Base-by-base conservation (phyloP, 805 yeast species). In the Barnettozyma siamensis region DNA sequence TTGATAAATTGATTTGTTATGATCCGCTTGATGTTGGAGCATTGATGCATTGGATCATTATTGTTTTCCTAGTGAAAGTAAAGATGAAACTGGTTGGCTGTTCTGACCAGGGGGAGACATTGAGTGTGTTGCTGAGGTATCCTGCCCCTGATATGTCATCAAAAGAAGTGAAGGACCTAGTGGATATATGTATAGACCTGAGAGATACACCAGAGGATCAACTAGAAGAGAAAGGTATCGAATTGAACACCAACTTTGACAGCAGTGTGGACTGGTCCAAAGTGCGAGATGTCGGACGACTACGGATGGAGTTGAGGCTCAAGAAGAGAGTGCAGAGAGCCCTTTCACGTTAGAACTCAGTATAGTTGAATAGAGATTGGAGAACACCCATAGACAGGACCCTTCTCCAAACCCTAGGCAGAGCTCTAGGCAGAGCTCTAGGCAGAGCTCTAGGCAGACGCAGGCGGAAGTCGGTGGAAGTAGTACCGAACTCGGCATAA, bases 91-190 rank as follows among this genome's bases (percentile, higher is more conserved):
- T 74, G 28, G 66, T 70, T 7, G 68, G 73, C 35, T 59, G 64
- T 38, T 59, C 55, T 13, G 79, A 74, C 49, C 72, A 70, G 44
- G 67, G 76, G 23, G 79, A 74, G 48, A 61, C 72, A 5, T 53
- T 74, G 13, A 62, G 67, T 16, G 43, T 73, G 13, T 54, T 74
- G 11, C 56, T 74, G 33, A 76, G 71, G 51, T 73, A 71, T 49
- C 78, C 78, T 3, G 40, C 40, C 19, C 44, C 46, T 6, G 47
- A 50, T 12, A 46, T 57, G 10, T 60, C 66, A 20, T 46, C 62
- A 8, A 51, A 49, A 12, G 54, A 54, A 11, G 43, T 68, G 6
- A 49, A 47, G 27, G 53, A 51, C 28, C 16, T 53, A 8, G 59
- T 63, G 40, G 61, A 57, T 29, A 64, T 68, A 40, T 62, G 74